A percentile compares a stretch with the other conserved stretches of the same genome.
Conservation (phyloP, 2,329 filamentous ascomycete genomes). For the Raffaelea arxii region DNA sequence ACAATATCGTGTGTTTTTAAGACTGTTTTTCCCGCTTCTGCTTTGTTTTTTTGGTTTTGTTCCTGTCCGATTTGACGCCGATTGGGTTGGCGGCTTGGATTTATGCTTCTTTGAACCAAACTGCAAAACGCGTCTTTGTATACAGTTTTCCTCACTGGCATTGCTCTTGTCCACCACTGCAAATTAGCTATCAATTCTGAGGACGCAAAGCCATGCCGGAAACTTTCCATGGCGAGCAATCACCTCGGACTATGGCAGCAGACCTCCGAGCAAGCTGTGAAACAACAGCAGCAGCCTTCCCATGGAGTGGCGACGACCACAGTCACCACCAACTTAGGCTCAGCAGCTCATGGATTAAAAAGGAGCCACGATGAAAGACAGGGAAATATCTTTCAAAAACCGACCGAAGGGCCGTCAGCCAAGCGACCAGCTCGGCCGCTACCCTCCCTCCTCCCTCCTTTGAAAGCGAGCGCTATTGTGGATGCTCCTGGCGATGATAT, state of each 20-base stretch:
- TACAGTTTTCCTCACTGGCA: no score
- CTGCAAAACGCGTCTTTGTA: no score
- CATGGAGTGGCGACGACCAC: constrained; percentile 2
- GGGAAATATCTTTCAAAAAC: background rate
- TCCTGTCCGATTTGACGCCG: no score
- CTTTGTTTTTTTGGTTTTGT: no score
- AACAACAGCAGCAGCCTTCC: constrained; percentile 1
- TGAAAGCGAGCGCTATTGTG: constrained; percentile 17
- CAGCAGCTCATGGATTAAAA: constrained; percentile 3
- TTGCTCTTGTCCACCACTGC: no score
- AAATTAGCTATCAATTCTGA: no score
- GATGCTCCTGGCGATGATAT: background rate
- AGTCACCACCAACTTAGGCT: background rate
- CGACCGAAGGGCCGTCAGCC: background rate
- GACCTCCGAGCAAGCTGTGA: constrained; percentile 11
- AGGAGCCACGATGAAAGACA: constrained; percentile 2
- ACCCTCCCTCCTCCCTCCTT: constrained; percentile 9
- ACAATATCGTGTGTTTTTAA: no score
- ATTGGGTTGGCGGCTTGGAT: no score
- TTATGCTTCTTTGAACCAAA: no score
- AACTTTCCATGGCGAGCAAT: constrained; percentile 6
- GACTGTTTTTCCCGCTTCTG: no score
- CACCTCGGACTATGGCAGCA: constrained; percentile 11
- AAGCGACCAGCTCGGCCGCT: background rate
- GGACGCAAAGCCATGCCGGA: background rate